Conservation (phyloP, 805 yeast species). For the Lachancea dasiensis region DNA sequence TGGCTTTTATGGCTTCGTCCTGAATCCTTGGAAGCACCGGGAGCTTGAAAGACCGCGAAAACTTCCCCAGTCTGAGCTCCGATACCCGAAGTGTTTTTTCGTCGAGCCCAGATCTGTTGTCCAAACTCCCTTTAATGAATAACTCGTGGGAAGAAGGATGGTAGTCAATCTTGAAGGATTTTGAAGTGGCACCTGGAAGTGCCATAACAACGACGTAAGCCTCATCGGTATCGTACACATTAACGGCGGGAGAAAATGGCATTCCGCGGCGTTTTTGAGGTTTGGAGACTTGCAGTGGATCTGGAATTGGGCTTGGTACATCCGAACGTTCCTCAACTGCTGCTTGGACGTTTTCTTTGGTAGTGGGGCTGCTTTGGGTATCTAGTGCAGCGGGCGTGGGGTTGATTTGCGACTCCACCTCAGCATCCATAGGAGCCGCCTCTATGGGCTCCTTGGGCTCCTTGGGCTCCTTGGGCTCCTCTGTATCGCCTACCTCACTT, state of each 20-base stretch:
- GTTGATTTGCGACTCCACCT: no score
- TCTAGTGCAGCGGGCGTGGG: no score
- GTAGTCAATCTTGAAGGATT: constrained; percentile 49
- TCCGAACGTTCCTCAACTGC: constrained; percentile 6
- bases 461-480: constrained; percentile 4
- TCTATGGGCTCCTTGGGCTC: no score
- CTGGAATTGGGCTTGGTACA: constrained; percentile 33
- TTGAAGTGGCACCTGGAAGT: constrained; percentile 53
- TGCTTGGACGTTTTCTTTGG: constrained; percentile 5
- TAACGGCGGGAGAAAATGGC: constrained; percentile 55
- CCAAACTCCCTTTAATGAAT: constrained; percentile 45
- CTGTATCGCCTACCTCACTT: not conserved
- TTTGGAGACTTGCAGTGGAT: constrained; percentile 41
- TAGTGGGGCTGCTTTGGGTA: not conserved
- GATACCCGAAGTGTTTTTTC: constrained; percentile 39
- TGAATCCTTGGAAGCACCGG: constrained; percentile 47
- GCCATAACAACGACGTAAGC: constrained; percentile 45
- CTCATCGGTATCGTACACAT: constrained; percentile 47
- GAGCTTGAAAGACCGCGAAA: constrained; percentile 51
- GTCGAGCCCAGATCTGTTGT: constrained; percentile 36
- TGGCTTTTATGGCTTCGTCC: constrained; percentile 50
- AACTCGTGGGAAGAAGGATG: constrained; percentile 53
- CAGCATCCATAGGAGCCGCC: no score
- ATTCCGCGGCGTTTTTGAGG: constrained; percentile 37
- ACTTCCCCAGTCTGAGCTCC: constrained; percentile 51